phyloP scores from a whole-genome alignment of 106 monocot species.

The Posidonia australis region DNA sequence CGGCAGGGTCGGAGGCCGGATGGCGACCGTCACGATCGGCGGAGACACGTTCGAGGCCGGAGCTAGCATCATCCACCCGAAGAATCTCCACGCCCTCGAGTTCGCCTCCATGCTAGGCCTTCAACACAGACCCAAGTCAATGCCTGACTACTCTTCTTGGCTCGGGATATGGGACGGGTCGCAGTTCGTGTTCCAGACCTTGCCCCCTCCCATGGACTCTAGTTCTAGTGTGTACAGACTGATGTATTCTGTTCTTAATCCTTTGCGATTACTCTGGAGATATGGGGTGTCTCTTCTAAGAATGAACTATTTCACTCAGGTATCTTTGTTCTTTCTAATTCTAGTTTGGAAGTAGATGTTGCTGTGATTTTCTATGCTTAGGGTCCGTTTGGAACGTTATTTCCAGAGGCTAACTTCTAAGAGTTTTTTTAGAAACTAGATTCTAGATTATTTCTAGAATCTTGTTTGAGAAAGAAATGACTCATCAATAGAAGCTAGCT shows the following conservation, averaged over 20 bases:
- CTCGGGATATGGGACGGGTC: slow-evolving; percentile 87
- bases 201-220: slow-evolving; percentile 33
- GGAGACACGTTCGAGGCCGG: slow-evolving; percentile 92
- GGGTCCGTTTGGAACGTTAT: no score
- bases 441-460: no score
- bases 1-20: slow-evolving; percentile 61
- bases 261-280: slow-evolving; percentile 36
- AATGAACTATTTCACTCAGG: slow-evolving; percentile 67
- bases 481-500: no score
- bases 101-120: slow-evolving; percentile 65
- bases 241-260: slow-evolving; percentile 37
- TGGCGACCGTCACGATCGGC: slow-evolving; percentile 53
- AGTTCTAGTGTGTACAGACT: slow-evolving; percentile 31
- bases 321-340: slow-evolving; percentile 2
- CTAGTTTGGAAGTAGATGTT: background rate
- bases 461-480: no score
- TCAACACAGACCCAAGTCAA: background rate
- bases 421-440: no score
- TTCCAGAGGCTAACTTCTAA: no score
- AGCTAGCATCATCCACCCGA: slow-evolving; percentile 74
- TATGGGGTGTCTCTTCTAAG: slow-evolving; percentile 73
- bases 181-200: slow-evolving; percentile 64
- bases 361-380: background rate
- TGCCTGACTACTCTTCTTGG: slow-evolving; percentile 21
- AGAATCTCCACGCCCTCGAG: slow-evolving; percentile 54